These are phyloP conservation scores for Cercospora citrullina DNA, from an alignment of 2,329 filamentous ascomycete genomes.

Conservation along the genomic window DNA sequence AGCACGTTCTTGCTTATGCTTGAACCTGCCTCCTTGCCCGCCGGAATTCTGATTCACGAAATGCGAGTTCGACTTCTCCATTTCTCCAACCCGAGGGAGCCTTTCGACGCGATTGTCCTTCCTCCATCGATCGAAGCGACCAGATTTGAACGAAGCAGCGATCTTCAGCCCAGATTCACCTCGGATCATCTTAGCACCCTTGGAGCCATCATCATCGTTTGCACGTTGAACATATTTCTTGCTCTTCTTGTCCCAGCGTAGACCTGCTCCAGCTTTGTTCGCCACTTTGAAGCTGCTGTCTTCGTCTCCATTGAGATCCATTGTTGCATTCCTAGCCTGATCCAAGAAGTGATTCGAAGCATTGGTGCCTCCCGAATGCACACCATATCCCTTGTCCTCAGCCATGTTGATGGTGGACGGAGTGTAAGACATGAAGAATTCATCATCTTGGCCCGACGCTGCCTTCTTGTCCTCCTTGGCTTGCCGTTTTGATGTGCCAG, in stretches of 20 bases:
- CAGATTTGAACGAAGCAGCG: slow-evolving; percentile 86
- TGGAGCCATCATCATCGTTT: slow-evolving; percentile 93
- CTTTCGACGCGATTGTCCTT: slow-evolving; percentile 78
- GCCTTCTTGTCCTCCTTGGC: slow-evolving; percentile 33
- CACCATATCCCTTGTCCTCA: slow-evolving; percentile 90
- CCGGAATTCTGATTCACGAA: slow-evolving; percentile 34
- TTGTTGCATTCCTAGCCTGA: slow-evolving; percentile 80
- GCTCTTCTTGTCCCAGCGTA: slow-evolving; percentile 96
- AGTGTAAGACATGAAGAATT: slow-evolving; percentile 95
- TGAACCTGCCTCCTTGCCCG: slow-evolving; percentile 62
- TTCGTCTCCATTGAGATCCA: slow-evolving; percentile 93
- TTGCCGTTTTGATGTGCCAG: slow-evolving; percentile 16
- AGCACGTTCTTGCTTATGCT: slow-evolving; percentile 82
- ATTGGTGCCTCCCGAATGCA: slow-evolving; percentile 70
- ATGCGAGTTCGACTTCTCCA: slow-evolving; percentile 54
- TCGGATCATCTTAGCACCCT: slow-evolving; percentile 67
- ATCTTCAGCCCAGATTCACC: slow-evolving; percentile 97
- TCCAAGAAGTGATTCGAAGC: slow-evolving; percentile 73
- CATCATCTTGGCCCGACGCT: slow-evolving; percentile 72
- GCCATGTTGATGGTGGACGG: slow-evolving; percentile 77
- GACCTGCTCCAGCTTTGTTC: slow-evolving; percentile 62
- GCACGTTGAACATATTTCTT: slow-evolving; percentile 90
- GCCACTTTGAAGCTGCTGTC: slow-evolving; percentile 71
- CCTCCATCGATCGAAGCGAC: slow-evolving; percentile 90
- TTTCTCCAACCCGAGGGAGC: slow-evolving; percentile 79